These are phyloP conservation scores for Lithohypha guttulata DNA, from an alignment of 2,329 filamentous ascomycete species.

Conservation along the genomic window DNA sequence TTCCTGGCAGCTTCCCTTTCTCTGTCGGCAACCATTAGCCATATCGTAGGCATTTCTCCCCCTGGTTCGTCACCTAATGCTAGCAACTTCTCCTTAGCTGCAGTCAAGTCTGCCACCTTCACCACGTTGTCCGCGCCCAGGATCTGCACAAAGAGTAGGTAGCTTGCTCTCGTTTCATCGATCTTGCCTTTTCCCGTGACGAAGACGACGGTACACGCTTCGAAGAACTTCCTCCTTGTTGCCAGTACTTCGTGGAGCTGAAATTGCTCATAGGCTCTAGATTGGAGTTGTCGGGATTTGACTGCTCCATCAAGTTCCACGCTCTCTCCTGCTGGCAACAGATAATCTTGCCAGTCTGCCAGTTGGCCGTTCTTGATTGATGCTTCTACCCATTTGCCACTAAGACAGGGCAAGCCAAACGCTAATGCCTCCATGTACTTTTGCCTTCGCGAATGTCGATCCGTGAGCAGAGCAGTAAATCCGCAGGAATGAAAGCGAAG, in stretches of 20 bases:
- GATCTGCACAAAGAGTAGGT: conserved; percentile 68
- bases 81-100: conserved; percentile 45
- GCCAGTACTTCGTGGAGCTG: conserved; percentile 48
- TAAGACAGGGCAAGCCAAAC: conserved; percentile 75
- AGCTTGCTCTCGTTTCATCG: conserved; percentile 58
- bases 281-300: conserved; percentile 59
- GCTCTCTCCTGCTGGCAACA: conserved; percentile 76
- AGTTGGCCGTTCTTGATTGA: conserved; percentile 53
- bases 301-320: conserved; percentile 64
- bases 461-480: conserved; percentile 77
- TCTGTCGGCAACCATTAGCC: conserved; percentile 67
- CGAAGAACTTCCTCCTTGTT: conserved; percentile 52
- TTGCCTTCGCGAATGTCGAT: conserved; percentile 71
- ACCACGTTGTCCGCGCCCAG: conserved; percentile 60
- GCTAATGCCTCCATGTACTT: conserved; percentile 95
- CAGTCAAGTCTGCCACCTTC: conserved; percentile 53
- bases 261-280: conserved; percentile 31
- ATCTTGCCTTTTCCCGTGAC: conserved; percentile 55
- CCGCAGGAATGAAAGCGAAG: conserved; percentile 45
- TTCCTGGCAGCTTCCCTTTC: conserved; percentile 43
- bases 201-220: conserved; percentile 57
- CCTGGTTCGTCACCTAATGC: conserved; percentile 33
- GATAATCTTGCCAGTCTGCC: conserved; percentile 67
- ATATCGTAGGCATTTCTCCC: too few relatives aligned
- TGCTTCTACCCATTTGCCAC: conserved; percentile 66